Conservation (phyloP, 805 yeast genomes). For the Lipomyces sp. region DNA sequence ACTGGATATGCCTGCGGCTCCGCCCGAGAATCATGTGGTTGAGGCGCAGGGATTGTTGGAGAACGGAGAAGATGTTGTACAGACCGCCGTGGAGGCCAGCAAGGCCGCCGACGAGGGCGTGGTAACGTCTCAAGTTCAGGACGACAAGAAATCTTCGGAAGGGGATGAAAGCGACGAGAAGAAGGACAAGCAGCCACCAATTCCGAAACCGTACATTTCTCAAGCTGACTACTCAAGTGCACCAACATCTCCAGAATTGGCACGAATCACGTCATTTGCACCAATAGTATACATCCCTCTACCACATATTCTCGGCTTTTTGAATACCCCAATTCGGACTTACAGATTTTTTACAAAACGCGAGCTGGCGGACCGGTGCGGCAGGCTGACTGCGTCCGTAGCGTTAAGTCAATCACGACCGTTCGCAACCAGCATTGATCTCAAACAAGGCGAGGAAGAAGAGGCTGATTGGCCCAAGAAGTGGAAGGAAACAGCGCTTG, state of each 20-base stretch:
- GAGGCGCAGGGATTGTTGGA: slow-evolving; percentile 23
- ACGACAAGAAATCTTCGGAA: slow-evolving; percentile 37
- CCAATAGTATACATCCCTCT: slow-evolving; percentile 78
- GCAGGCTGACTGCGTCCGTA: slow-evolving; percentile 58
- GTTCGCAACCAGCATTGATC: slow-evolving; percentile 53
- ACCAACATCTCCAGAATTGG: slow-evolving; percentile 60
- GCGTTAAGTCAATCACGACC: slow-evolving; percentile 60
- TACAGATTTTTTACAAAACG: slow-evolving; percentile 79
- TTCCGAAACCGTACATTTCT: slow-evolving; percentile 65
- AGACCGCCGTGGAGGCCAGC: slow-evolving; percentile 18
- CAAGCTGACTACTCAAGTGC: slow-evolving; percentile 63
- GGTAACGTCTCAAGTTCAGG: slow-evolving; percentile 11
- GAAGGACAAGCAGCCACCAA: slow-evolving; percentile 49
- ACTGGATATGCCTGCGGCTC: slow-evolving; percentile 56
- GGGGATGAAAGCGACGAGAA: slow-evolving; percentile 44
- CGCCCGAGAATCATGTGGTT: slow-evolving; percentile 23
- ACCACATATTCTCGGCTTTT: slow-evolving; percentile 79
- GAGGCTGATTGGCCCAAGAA: slow-evolving; percentile 84
- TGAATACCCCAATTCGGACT: slow-evolving; percentile 73
- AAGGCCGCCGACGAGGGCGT: slow-evolving; percentile 27
- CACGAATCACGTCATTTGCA: slow-evolving; percentile 42
- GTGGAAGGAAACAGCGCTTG: slow-evolving; percentile 80
- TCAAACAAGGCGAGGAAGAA: slow-evolving; percentile 58
- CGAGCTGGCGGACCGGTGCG: slow-evolving; percentile 67
- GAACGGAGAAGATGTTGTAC: slow-evolving; percentile 19